Conservation (phyloP, 2,329 filamentous ascomycete species). For the Cryphonectria radicalis region DNA sequence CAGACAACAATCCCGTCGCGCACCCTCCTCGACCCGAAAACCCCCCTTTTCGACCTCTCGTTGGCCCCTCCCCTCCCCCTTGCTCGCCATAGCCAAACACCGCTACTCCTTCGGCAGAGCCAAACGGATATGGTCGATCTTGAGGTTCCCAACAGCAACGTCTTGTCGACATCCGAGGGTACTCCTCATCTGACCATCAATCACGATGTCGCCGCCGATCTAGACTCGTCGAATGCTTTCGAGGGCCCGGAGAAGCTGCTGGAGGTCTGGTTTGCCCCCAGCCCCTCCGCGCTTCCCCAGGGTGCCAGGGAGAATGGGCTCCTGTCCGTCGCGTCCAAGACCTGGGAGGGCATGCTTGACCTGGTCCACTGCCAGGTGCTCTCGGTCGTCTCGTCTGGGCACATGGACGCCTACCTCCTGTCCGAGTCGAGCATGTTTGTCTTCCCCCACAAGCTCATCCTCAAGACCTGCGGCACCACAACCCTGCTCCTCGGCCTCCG, state of each 20-base stretch:
- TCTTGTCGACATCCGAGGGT: slow-evolving; percentile 78
- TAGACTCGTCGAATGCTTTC: slow-evolving; percentile 95
- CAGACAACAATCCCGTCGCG: not conserved
- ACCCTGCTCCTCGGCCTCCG: slow-evolving; percentile 88
- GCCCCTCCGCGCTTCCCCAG: slow-evolving; percentile 71
- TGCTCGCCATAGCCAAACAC: slow-evolving; percentile 32
- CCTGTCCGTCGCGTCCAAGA: slow-evolving; percentile 81
- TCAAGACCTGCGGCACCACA: slow-evolving; percentile 98
- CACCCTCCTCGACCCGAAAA: slow-evolving; percentile 21
- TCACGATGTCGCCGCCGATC: slow-evolving; percentile 87
- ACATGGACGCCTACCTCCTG: slow-evolving; percentile 93
- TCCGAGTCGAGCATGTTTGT: slow-evolving; percentile 99
- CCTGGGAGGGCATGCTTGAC: slow-evolving; percentile 96
- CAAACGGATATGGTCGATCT: slow-evolving; percentile 79
- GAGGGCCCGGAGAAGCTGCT: slow-evolving; percentile 98
- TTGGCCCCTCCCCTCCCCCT: slow-evolving; percentile 15
- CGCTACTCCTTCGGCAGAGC: slow-evolving; percentile 32
- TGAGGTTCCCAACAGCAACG: slow-evolving; percentile 79
- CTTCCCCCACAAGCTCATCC: slow-evolving; percentile 98
- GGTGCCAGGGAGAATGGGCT: slow-evolving; percentile 75
- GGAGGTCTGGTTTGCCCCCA: slow-evolving; percentile 96
- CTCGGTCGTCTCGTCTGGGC: slow-evolving; percentile 89
- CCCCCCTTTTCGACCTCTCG: slow-evolving; percentile 32
- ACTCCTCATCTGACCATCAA: slow-evolving; percentile 96
- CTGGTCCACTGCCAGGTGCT: slow-evolving; percentile 98